Base-by-base conservation (phyloP, 148 eudicot species). In the Polygonum maritimum region DNA sequence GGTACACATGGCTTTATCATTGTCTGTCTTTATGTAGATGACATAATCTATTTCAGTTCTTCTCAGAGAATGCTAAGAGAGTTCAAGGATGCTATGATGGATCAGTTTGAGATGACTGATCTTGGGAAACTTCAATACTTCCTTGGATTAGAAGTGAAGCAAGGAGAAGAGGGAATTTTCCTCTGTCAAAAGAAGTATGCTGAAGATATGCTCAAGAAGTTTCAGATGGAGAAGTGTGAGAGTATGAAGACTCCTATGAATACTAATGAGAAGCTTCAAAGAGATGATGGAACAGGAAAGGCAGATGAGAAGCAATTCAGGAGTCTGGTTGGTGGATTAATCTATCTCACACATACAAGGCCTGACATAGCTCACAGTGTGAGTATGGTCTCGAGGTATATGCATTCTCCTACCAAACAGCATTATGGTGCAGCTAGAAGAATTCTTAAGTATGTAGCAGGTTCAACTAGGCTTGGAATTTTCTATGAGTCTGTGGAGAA, bases 61-160 rank as follows among this genome's bases (percentile, higher is more conserved):
- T 26, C 31, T 26, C 31, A 26, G 31, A 26, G 31, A 26, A 26
- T 26, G 31, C 31, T 26, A 26, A 26, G 31, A 26, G 31, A 26
- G 1, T 26, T 26, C 31, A 26, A 26, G 31, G 31, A 26, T 26
- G 31, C 31, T 26, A 26, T 26, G 31, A 26, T 26, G 31, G 31
- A 26, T 26, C 31, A 26, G 31, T 26, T 26, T 26, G 31, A 26
- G 31, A 26, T 26, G 31, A 26, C 31, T 26, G 31, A 26, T 26
- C 31, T 26, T 26, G 31, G 31, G 31, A 26, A 26, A 26, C 31
- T 26, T 26, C 31, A 26, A 26, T 26, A 26, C 31, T 79, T 79
- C 19, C 57, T 76, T 1, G 78, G 80, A 0, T 74, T 83, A 45
- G 76, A 83, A 75, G 78, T 79, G 16, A 60, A 47, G 22, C 79